Evolutionary conservation across 2,329 filamentous ascomycete genomes (phyloP).

Genomic region (Colletotrichum liaoningense): DNA sequence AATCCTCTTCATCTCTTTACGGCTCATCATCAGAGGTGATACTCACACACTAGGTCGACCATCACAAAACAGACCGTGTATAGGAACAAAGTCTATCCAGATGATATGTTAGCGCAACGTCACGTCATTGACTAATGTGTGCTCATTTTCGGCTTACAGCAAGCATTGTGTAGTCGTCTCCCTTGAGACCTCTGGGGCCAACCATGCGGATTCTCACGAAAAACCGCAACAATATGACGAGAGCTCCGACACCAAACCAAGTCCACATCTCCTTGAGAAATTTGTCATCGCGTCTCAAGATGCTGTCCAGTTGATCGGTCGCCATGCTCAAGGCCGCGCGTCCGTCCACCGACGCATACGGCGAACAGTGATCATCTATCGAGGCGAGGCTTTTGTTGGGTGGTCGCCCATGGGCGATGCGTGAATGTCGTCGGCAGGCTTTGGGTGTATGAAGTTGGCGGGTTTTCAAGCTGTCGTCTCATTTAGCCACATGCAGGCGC

Average conservation of each 20-base stretch:
- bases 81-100: conserved; percentile 38
- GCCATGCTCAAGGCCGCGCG: not conserved
- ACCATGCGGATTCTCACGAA: conserved; percentile 50
- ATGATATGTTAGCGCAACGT: not conserved
- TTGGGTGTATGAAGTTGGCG: not conserved
- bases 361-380: not conserved
- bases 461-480: not conserved
- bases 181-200: conserved; percentile 48
- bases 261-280: conserved; percentile 46
- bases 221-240: conserved; percentile 47
- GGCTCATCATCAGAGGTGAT: not conserved
- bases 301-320: not conserved
- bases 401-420: not conserved
- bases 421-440: not conserved
- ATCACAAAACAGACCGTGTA: conserved; percentile 49
- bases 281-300: conserved; percentile 16
- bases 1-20: no score
- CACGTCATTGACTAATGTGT: not conserved
- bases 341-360: not conserved
- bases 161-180: conserved; percentile 52
- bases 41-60: conserved; percentile 47
- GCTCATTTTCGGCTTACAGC: conserved; percentile 37
- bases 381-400: not conserved
- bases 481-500: not conserved
- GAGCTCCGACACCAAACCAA: conserved; percentile 45